Percentiles rank a stretch among this genome's conserved stretches.
Conservation (phyloP, 2,329 filamentous ascomycete species). For the Ophiocordyceps polyrhachis-furcata region DNA sequence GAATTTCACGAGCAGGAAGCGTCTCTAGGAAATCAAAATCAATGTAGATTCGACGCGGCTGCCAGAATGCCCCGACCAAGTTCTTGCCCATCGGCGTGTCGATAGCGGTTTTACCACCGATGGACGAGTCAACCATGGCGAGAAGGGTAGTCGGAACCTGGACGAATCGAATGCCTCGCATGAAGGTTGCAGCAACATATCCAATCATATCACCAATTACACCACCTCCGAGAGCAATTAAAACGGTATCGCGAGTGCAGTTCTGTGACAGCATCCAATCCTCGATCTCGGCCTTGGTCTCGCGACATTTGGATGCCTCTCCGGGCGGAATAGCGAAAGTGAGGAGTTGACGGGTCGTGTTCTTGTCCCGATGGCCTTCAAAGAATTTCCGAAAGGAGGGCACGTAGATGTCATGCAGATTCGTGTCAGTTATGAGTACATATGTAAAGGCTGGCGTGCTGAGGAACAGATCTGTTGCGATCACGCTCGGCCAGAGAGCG, state of each 20-base stretch:
- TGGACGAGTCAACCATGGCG: slow-evolving; percentile 96
- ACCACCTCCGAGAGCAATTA: slow-evolving; percentile 85
- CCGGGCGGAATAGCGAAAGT: slow-evolving; percentile 78
- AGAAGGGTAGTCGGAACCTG: slow-evolving; percentile 91
- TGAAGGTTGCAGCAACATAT: slow-evolving; percentile 94
- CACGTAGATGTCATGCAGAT: slow-evolving; percentile 65
- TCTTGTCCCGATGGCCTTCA: slow-evolving; percentile 9
- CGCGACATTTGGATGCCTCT: slow-evolving; percentile 80
- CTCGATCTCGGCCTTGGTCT: slow-evolving; percentile 89
- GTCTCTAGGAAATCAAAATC: slow-evolving; percentile 85
- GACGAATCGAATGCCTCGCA: slow-evolving; percentile 90
- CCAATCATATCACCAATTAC: slow-evolving; percentile 98
- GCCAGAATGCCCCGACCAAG: slow-evolving; percentile 89
- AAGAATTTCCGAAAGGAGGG: slow-evolving; percentile 44
- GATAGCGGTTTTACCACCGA: slow-evolving; percentile 96
- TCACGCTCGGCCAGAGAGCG: slow-evolving; percentile 68
- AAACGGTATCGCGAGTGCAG: slow-evolving; percentile 88
- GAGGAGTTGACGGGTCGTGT: slow-evolving; percentile 44
- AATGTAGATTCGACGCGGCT: slow-evolving; percentile 84
- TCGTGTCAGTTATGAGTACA: slow-evolving; percentile 91
- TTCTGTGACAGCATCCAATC: slow-evolving; percentile 88
- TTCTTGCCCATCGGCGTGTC: slow-evolving; percentile 95
- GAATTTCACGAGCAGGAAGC: slow-evolving; percentile 76
- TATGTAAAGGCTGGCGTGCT: slow-evolving; percentile 77
- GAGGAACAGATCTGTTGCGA: slow-evolving; percentile 61